Evolutionary conservation across 208 protist species (phyloP), one percentile per base, ranked within the genome.

Genomic region (Trypanosoma caninum): DNA sequence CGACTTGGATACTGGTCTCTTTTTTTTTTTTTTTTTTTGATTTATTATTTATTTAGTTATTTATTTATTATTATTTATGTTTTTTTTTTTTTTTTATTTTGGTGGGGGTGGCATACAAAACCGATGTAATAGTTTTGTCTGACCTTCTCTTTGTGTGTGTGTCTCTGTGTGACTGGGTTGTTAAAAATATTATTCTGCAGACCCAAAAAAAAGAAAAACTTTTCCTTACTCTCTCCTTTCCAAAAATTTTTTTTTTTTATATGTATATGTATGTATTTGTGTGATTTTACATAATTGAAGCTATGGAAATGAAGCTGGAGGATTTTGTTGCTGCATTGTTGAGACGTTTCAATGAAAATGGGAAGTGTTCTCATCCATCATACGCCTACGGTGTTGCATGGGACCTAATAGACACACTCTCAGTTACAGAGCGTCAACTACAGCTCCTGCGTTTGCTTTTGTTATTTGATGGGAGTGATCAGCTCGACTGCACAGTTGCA

Each of bases 321-420:
- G 65, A 66, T 28, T n/a, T 75, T 23, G 61, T 69, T n/a, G 34
- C 46, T 0, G 55, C 69, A 3, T 41, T 75, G 41, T 48, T 60
- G 4, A 8, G 25, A 7, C 40, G 53, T 30, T 58, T 58, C 41
- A 27, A 20, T 28, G 3, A 45, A 23, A 11, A 13, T 20, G 18
- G 35, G 1, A 1, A 3, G 0, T 28, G 14, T 23, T 3, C 27
- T 55, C 59, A 62, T 35, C 67, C 67, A 10, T 67, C 67, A 11
- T 35, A 56, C n/a, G 42, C 23, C 9, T 73, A 57, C 41, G 53
- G 48, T 25, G 44, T 73, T 55, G 67, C 59, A 25, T 27, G 22
- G 46, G 67, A 73, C 16, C 37, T 73, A 40, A 38, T 30, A 23
- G 27, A 40, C 0, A 27, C 58, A 7, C 5, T 73, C 34, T 23